phyloP scores from a whole-genome alignment of 768 basidiomycete species.

The Amanita pallidorosea region DNA sequence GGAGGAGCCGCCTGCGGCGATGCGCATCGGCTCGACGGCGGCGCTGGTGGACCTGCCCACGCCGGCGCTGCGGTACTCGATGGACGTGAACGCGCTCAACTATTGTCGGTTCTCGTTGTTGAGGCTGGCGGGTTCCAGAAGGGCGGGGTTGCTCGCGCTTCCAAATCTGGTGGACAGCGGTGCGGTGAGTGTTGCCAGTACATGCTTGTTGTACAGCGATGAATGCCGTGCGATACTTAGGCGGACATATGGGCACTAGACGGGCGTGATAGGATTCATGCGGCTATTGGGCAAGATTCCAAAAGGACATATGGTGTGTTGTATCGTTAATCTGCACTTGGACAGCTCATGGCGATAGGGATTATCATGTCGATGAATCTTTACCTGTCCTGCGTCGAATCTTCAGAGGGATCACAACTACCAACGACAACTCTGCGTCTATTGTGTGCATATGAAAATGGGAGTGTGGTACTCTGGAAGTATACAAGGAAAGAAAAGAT shows the following conservation, averaged over 20 bases:
- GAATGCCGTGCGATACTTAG: conserved; percentile 28
- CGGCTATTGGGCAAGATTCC: conserved; percentile 62
- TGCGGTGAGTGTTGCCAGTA: conserved; percentile 35
- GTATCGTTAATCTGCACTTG: neutral
- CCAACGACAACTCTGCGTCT: conserved; percentile 38
- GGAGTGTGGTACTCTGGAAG: conserved; percentile 63
- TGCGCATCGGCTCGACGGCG: conserved; percentile 41
- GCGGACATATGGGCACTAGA: conserved; percentile 85
- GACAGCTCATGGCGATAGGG: conserved; percentile 28
- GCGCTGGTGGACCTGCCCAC: conserved; percentile 34
- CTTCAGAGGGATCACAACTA: neutral
- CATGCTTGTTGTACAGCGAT: neutral
- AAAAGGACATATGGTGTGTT: conserved; percentile 44
- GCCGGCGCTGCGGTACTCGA: conserved; percentile 48
- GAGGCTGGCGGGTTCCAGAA: conserved; percentile 1
- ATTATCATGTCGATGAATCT: conserved; percentile 87
- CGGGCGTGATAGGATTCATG: conserved; percentile 57
- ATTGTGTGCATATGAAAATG: conserved; percentile 77
- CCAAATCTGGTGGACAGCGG: conserved; percentile 88
- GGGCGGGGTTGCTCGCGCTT: conserved; percentile 46
- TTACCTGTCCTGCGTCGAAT: conserved; percentile 19
- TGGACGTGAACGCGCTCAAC: conserved; percentile 91
- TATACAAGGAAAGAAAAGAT: conserved; percentile 29
- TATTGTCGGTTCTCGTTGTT: conserved; percentile 85
- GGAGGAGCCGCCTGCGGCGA: conserved; percentile 28